phyloP scores from a whole-genome alignment of 257 asterid genomes.

The Jacaranda copaia region DNA sequence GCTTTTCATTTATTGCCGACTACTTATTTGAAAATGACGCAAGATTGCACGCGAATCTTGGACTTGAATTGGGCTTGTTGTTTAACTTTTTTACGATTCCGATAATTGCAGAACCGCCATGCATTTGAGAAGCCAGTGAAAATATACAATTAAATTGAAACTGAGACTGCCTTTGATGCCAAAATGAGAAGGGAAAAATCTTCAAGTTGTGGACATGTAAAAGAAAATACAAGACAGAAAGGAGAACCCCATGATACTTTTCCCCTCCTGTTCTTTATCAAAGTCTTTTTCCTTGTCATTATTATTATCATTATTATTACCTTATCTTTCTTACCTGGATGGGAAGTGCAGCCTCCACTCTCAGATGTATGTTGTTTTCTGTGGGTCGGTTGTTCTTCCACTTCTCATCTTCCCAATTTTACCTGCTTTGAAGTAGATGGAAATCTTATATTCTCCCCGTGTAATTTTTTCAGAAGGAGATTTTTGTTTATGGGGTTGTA shows the following conservation, averaged over 20 bases:
- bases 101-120: slow-evolving; percentile 67
- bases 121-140: slow-evolving; percentile 77
- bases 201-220: slow-evolving; percentile 9
- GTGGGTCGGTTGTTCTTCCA: slow-evolving; percentile 28
- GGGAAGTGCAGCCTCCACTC: slow-evolving; percentile 37
- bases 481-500: slow-evolving; percentile 45
- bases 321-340: slow-evolving; percentile 22
- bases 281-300: slow-evolving; percentile 32
- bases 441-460: slow-evolving; percentile 21
- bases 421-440: slow-evolving; percentile 38
- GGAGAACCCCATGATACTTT: background rate
- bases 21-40: background rate
- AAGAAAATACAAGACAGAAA: slow-evolving; percentile 13
- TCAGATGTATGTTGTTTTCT: slow-evolving; percentile 33
- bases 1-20: background rate
- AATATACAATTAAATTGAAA: slow-evolving; percentile 59
- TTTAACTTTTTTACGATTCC: background rate
- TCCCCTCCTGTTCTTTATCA: slow-evolving; percentile 7
- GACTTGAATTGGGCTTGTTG: slow-evolving; percentile 5
- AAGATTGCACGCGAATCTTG: background rate
- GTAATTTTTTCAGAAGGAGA: slow-evolving; percentile 34
- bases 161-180: slow-evolving; percentile 6
- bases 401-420: slow-evolving; percentile 29
- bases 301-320: slow-evolving; percentile 16
- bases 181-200: slow-evolving; percentile 16